Conservation (phyloP, 345 rosid genomes). For the Ceriops zippeliana region DNA sequence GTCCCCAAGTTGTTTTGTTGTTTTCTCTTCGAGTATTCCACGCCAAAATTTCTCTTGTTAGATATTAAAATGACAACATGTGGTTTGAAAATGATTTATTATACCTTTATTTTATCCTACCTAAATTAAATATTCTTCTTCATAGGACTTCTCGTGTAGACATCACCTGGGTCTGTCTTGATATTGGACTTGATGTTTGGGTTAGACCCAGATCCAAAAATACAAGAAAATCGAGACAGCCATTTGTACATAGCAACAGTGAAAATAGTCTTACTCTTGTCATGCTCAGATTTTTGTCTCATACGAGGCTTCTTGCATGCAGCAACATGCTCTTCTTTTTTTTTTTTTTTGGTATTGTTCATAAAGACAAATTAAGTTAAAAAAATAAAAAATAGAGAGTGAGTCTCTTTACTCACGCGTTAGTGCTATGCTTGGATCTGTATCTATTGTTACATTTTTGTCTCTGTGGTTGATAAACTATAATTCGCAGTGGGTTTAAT, state of each 20-base stretch:
- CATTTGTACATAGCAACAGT: not conserved
- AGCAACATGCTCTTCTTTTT: not conserved
- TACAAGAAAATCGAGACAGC: too few relatives aligned
- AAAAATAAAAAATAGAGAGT: slow-evolving; percentile 15
- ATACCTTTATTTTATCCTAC: too few relatives aligned
- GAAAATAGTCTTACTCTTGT: not conserved
- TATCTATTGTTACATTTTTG: not conserved
- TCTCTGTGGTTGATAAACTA: not conserved
- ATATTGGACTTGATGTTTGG: too few relatives aligned
- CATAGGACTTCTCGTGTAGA: too few relatives aligned
- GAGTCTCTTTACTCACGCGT: not conserved
- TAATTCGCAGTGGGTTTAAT: not conserved
- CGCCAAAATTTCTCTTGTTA: too few relatives aligned
- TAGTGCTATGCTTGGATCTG: not conserved
- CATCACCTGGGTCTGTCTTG: too few relatives aligned
- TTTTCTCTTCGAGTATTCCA: too few relatives aligned
- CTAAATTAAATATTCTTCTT: too few relatives aligned
- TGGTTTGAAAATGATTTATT: too few relatives aligned
- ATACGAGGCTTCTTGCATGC: not conserved
- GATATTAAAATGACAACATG: too few relatives aligned
- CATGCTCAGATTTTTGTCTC: not conserved
- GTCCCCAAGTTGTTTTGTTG: too few relatives aligned
- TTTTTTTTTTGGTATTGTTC: not conserved
- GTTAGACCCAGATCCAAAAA: too few relatives aligned
- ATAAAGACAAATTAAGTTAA: not conserved